Evolutionary conservation across 768 basidiomycete species (phyloP).

Genomic region (Xerocomus potaroensis): DNA sequence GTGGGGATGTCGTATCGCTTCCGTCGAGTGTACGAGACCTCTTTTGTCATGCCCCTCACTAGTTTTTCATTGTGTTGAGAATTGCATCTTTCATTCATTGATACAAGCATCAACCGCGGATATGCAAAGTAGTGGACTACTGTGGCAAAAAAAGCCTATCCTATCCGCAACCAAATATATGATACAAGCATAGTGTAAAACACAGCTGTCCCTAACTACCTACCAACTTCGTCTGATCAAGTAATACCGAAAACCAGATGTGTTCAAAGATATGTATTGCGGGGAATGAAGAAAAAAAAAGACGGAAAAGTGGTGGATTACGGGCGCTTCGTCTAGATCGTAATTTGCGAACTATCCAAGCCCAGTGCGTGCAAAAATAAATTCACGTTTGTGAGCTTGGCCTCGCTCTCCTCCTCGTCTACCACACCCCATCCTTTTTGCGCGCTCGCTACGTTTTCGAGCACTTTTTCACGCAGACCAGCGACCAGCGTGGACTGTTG

Average conservation of each 20-base stretch:
- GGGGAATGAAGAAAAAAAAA: neutral
- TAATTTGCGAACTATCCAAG: conserved; percentile 68
- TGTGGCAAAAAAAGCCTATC: no score
- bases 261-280: conserved; percentile 2
- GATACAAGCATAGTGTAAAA: no score
- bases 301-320: no score
- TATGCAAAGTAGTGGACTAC: no score
- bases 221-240: no score
- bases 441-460: conserved; percentile 81
- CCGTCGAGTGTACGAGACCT: conserved; percentile 25
- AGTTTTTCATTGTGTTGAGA: conserved; percentile 1
- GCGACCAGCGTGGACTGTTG: conserved; percentile 89
- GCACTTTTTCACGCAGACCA: conserved; percentile 84
- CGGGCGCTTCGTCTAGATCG: conserved; percentile 33
- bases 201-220: no score
- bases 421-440: conserved; percentile 65
- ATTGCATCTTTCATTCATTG: neutral
- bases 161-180: no score
- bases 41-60: conserved; percentile 15
- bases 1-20: conserved; percentile 15
- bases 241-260: no score
- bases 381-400: conserved; percentile 90
- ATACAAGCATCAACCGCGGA: no score
- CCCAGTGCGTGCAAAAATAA: conserved; percentile 81
- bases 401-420: conserved; percentile 68